A percentile compares a stretch with the other conserved stretches of the same genome.
phyloP scores from a whole-genome alignment of 129 eudicot species.

The sunflower (Helianthus annuus) region DNA sequence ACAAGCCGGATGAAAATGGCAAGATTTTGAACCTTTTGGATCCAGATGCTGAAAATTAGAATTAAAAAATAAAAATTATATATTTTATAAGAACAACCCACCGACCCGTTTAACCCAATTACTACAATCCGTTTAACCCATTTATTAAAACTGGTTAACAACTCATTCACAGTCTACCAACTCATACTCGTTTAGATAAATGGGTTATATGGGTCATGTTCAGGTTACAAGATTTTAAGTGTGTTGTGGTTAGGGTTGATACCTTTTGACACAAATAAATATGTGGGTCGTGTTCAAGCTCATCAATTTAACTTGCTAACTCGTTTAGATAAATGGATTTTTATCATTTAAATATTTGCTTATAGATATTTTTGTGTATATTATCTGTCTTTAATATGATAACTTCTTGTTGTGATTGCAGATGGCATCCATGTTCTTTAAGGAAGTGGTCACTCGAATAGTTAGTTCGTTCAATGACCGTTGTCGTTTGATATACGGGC shows the following conservation, averaged over 20 bases:
- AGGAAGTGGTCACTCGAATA: conserved; percentile 79
- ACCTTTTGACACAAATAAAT: background rate
- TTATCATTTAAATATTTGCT: background rate
- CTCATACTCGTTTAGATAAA: background rate
- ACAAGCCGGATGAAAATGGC: background rate
- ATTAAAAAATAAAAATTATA: background rate
- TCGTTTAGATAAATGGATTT: background rate
- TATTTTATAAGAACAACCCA: background rate
- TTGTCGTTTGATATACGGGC: conserved; percentile 81
- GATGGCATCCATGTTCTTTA: conserved; percentile 90
- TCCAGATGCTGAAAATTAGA: background rate
- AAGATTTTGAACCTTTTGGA: no score
- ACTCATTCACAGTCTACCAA: background rate
- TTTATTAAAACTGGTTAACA: background rate
- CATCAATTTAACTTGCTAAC: background rate
- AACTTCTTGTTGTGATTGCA: conserved; percentile 31
- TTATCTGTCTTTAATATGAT: background rate
- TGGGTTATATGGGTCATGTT: background rate
- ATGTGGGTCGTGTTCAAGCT: background rate
- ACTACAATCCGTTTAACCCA: background rate
- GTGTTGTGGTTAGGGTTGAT: background rate
- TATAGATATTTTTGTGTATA: background rate
- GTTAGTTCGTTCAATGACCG: conserved; percentile 75
- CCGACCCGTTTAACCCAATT: background rate
- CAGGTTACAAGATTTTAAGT: background rate